Percentiles rank a stretch among this genome's conserved stretches.
phyloP scores from a whole-genome alignment of 2,329 filamentous ascomycete genomes.

The Exophiala oligosperma region DNA sequence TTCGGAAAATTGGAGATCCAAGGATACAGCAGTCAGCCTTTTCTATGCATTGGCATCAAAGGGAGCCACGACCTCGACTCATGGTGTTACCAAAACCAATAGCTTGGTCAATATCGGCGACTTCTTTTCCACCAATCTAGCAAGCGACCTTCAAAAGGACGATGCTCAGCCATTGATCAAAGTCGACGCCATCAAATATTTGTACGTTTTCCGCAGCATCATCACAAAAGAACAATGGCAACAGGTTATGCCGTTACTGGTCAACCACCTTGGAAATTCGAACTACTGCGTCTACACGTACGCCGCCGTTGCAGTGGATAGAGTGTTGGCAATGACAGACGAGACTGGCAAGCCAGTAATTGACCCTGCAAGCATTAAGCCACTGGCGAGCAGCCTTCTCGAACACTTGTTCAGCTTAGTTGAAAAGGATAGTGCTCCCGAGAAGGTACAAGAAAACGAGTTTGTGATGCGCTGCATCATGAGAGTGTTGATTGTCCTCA shows the following conservation, averaged over 20 bases:
- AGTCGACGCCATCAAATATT: constrained; percentile 96
- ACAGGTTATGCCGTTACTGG: constrained; percentile 81
- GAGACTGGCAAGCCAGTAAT: constrained; percentile 74
- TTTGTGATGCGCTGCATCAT: constrained; percentile 99
- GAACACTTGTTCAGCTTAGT: constrained; percentile 90
- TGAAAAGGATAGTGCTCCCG: constrained; percentile 76
- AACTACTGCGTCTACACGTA: constrained; percentile 99
- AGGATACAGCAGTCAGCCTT: constrained; percentile 96
- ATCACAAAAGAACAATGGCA: constrained; percentile 91
- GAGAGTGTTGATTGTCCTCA: constrained; percentile 92
- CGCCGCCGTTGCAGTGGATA: constrained; percentile 92
- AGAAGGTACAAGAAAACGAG: constrained; percentile 98
- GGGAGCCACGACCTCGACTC: constrained; percentile 79
- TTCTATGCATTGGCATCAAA: constrained; percentile 94
- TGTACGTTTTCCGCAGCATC: constrained; percentile 95
- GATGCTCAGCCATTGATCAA: constrained; percentile 81
- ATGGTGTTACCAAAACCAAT: constrained; percentile 90
- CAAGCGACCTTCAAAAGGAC: constrained; percentile 76
- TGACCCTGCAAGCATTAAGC: constrained; percentile 72
- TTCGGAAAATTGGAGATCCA: constrained; percentile 83
- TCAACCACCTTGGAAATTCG: constrained; percentile 83
- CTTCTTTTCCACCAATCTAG: constrained; percentile 92
- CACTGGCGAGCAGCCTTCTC: constrained; percentile 80
- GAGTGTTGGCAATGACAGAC: constrained; percentile 80
- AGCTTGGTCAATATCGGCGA: constrained; percentile 83